phyloP scores from a whole-genome alignment of 2,329 filamentous ascomycete species.

The Bipolaris zeicola region DNA sequence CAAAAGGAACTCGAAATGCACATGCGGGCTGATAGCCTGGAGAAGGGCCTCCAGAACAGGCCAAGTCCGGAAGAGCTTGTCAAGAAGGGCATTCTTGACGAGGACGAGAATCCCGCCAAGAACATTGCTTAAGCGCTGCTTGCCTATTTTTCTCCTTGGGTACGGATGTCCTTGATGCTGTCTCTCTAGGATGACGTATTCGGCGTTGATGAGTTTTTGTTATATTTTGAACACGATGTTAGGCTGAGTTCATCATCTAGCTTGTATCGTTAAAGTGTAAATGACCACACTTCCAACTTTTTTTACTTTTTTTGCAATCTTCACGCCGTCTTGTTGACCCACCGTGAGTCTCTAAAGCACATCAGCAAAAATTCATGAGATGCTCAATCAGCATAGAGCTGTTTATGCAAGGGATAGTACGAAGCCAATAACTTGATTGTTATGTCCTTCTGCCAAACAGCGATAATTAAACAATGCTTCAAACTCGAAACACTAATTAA shows the following conservation, averaged over 20 bases:
- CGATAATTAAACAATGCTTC: neutral
- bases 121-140: constrained; percentile 20
- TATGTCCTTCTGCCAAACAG: constrained; percentile 2
- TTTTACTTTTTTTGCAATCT: neutral
- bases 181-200: neutral
- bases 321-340: neutral
- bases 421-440: constrained; percentile 25
- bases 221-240: neutral
- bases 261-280: constrained; percentile 9
- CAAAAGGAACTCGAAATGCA: constrained; percentile 85
- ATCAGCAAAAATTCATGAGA: neutral
- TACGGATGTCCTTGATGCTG: neutral
- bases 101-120: constrained; percentile 42
- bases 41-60: constrained; percentile 81
- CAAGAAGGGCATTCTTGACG: constrained; percentile 76
- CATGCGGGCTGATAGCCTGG: constrained; percentile 85
- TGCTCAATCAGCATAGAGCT: no score
- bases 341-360: neutral
- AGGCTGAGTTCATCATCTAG: neutral
- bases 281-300: constrained; percentile 4
- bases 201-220: constrained; percentile 9
- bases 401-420: constrained; percentile 17
- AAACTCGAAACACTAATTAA: neutral
- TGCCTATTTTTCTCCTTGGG: neutral
- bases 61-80: constrained; percentile 78